Evolutionary conservation across 257 asterid genomes (phyloP).

Genomic region (Solanum gandarillasii): DNA sequence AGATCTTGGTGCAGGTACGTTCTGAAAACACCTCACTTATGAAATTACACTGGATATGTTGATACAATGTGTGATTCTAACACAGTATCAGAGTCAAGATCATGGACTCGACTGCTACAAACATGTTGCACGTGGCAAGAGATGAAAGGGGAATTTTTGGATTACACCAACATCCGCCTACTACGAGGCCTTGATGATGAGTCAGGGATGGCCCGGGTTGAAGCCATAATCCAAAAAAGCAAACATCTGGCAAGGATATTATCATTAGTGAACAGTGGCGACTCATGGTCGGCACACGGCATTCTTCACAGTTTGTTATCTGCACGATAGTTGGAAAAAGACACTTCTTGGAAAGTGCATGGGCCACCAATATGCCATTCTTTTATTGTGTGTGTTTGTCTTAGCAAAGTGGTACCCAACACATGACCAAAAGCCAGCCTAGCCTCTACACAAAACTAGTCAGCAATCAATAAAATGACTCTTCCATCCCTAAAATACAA

Average conservation of each 20-base stretch:
- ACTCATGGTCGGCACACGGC: neutral
- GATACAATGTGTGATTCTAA: neutral
- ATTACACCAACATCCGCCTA: neutral
- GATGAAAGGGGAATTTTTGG: neutral
- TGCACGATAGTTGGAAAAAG: neutral
- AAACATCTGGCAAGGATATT: neutral
- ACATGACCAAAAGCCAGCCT: conserved; percentile 2
- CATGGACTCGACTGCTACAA: neutral
- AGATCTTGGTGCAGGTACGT: neutral
- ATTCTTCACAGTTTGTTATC: neutral
- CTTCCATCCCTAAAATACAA: neutral
- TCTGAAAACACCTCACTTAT: neutral
- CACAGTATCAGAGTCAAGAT: neutral
- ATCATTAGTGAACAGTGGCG: neutral
- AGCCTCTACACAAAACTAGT: neutral
- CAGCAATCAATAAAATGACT: neutral
- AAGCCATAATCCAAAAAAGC: neutral
- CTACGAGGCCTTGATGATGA: neutral
- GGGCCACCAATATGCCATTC: neutral
- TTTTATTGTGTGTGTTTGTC: neutral
- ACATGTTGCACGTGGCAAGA: neutral
- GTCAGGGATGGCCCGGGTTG: neutral
- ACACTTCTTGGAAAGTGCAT: neutral
- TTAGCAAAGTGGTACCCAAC: neutral
- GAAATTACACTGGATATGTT: neutral